Conservation (phyloP, 176 grass and related monocot species). For the Eleusine coracana region DNA sequence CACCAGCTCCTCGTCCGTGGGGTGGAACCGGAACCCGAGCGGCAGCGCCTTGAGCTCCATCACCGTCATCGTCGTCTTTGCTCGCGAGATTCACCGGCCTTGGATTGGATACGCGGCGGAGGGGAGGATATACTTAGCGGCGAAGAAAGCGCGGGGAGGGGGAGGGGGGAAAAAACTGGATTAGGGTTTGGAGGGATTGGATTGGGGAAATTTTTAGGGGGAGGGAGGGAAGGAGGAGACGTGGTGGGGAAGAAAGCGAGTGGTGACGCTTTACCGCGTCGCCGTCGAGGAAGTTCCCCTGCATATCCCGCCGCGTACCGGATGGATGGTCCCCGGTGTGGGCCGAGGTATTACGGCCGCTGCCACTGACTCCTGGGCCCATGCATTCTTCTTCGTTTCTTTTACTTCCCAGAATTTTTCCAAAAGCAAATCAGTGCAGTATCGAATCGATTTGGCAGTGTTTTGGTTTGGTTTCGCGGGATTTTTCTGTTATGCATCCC, state of each 20-base stretch:
- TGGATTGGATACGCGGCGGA: not conserved
- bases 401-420: too few relatives aligned
- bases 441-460: too few relatives aligned
- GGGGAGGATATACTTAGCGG: slow-evolving; percentile 44
- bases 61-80: slow-evolving; percentile 47
- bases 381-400: too few relatives aligned
- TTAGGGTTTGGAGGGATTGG: slow-evolving; percentile 46
- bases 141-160: slow-evolving; percentile 24
- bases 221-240: slow-evolving; percentile 15
- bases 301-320: slow-evolving; percentile 38
- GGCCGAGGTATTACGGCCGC: not conserved
- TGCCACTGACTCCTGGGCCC: not conserved
- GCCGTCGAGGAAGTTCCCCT: slow-evolving; percentile 20
- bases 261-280: slow-evolving; percentile 45
- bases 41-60: slow-evolving; percentile 75
- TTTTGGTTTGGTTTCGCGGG: too few relatives aligned
- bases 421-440: too few relatives aligned
- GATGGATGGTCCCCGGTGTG: not conserved
- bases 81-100: not conserved
- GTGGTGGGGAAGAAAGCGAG: slow-evolving; percentile 52
- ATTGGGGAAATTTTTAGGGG: slow-evolving; percentile 41
- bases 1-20: slow-evolving; percentile 95
- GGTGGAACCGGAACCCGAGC: slow-evolving; percentile 91
- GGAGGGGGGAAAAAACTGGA: not conserved
- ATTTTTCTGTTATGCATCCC: too few relatives aligned